Evolutionary conservation across 129 eudicot genomes (phyloP).

Genomic region (Calendula officinalis): DNA sequence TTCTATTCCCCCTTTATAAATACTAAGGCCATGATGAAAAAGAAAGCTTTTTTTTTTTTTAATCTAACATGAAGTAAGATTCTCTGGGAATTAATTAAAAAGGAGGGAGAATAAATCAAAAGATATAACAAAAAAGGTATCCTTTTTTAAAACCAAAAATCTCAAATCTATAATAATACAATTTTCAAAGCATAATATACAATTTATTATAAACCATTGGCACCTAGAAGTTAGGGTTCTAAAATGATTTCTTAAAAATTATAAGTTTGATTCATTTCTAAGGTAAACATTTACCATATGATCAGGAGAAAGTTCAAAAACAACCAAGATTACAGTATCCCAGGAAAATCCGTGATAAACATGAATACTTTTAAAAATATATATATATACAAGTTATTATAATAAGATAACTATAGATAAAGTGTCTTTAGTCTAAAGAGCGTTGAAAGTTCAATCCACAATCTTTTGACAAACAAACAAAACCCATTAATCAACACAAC

Average conservation of each 20-base stretch:
- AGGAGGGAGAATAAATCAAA: background rate
- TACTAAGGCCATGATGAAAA: background rate
- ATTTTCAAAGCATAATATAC: background rate
- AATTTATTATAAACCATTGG: background rate
- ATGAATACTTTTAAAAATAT: background rate
- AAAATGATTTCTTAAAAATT: no score
- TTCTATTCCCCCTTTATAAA: background rate
- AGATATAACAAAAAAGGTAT: background rate
- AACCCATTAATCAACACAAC: constrained; percentile 12
- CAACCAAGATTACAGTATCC: no score
- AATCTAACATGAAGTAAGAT: background rate
- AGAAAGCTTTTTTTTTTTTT: background rate
- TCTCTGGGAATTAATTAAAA: background rate
- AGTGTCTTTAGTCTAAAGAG: constrained; percentile 21
- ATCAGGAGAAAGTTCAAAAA: no score
- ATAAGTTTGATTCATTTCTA: no score
- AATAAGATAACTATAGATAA: constrained; percentile 5
- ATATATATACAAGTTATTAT: constrained; percentile 12
- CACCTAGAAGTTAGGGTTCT: no score
- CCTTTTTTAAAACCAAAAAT: background rate
- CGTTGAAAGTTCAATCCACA: constrained; percentile 5
- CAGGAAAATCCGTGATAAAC: background rate
- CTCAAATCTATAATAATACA: background rate
- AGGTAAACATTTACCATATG: no score
- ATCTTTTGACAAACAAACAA: constrained; percentile 17